Conservation (phyloP, 495 filamentous ascomycete genomes). For the Hamigera avellanea region DNA sequence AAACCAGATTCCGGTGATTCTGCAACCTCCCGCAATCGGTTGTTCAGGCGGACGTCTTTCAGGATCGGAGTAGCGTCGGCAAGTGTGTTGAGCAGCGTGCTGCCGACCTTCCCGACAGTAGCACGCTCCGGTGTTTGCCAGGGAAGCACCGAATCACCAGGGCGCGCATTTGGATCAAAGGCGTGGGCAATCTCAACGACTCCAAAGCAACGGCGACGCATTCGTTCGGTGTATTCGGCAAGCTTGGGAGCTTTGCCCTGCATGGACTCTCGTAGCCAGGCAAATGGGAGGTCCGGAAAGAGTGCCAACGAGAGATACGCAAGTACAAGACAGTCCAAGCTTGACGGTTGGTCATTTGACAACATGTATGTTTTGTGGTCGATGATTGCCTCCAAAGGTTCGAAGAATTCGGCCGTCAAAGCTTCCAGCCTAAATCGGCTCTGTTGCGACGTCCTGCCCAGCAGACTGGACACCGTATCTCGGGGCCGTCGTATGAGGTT, state of each 20-base stretch:
- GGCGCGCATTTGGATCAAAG: slow-evolving; percentile 2
- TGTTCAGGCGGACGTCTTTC: slow-evolving; percentile 24
- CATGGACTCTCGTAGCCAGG: slow-evolving; percentile 60
- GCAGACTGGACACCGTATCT: slow-evolving; percentile 27
- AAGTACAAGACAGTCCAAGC: slow-evolving; percentile 64
- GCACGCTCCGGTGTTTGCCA: slow-evolving; percentile 27
- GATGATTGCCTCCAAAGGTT: slow-evolving; percentile 54
- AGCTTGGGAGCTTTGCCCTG: slow-evolving; percentile 41
- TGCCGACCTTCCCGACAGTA: slow-evolving; percentile 21
- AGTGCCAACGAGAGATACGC: slow-evolving; percentile 69
- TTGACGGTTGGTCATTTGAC: slow-evolving; percentile 35
- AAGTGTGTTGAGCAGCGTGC: slow-evolving; percentile 24
- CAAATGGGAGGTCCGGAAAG: slow-evolving; percentile 54
- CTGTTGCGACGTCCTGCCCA: slow-evolving; percentile 27
- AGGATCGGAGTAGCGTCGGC: slow-evolving; percentile 31
- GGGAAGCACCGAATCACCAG: slow-evolving; percentile 6
- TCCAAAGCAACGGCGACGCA: slow-evolving; percentile 32
- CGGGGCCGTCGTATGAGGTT: slow-evolving; percentile 29
- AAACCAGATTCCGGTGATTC: slow-evolving; percentile 17
- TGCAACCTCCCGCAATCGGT: slow-evolving; percentile 20
- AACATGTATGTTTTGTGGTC: slow-evolving; percentile 45
- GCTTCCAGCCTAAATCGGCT: slow-evolving; percentile 57
- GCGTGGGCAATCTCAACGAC: slow-evolving; percentile 18
- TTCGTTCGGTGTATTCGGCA: slow-evolving; percentile 39
- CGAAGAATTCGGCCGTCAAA: slow-evolving; percentile 54